These are phyloP conservation scores for Plasmodium inui DNA, from an alignment of 169 alveolate genomes.

Conservation along the genomic window DNA sequence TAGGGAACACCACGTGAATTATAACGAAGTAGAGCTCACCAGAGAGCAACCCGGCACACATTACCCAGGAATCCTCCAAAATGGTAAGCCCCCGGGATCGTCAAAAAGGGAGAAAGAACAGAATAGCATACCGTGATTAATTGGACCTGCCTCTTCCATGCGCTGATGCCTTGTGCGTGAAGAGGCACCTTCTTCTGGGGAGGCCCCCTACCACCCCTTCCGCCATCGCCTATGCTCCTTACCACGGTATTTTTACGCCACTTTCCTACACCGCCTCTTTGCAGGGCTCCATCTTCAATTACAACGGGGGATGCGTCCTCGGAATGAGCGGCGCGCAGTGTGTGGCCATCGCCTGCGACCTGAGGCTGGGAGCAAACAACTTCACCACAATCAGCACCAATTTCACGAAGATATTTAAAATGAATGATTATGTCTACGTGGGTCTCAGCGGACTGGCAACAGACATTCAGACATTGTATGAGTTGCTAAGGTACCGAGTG, in stretches of 20 bases:
- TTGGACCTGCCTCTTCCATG: neutral
- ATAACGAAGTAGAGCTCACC: neutral
- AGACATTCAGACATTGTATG: conserved; percentile 93
- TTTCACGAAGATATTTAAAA: conserved; percentile 92
- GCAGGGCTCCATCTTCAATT: conserved; percentile 86
- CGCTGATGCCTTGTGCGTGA: no score
- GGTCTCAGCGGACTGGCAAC: conserved; percentile 95
- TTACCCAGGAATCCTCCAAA: neutral
- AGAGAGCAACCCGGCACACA: neutral
- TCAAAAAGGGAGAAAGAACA: neutral
- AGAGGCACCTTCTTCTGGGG: no score
- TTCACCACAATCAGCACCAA: conserved; percentile 90
- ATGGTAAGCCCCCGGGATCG: neutral
- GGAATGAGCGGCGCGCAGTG: conserved; percentile 98
- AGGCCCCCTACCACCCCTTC: no score
- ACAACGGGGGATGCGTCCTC: conserved; percentile 96
- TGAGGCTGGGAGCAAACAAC: conserved; percentile 92
- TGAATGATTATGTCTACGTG: conserved; percentile 89
- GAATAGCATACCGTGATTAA: neutral
- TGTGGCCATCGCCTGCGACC: conserved; percentile 96
- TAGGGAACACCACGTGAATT: neutral
- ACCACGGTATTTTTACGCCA: neutral
- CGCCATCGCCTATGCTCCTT: neutral
- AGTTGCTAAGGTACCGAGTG: conserved; percentile 89
- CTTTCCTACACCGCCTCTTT: neutral